phyloP scores from a whole-genome alignment of 768 basidiomycete genomes.

The Hortiboletus flavorubellus region DNA sequence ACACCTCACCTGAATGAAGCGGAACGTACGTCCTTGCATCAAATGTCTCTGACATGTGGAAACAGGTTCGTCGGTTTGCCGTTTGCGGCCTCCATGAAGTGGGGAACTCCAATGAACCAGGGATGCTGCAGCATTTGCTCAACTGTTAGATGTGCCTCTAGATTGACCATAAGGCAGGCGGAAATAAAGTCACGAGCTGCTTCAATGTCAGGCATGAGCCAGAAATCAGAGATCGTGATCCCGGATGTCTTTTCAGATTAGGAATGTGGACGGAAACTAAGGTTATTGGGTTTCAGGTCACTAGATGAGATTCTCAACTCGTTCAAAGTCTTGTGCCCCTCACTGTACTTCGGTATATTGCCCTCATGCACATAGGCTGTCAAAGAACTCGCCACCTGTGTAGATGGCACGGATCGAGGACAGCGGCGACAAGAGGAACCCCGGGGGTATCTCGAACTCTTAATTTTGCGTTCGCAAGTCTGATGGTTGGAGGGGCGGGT shows the following conservation, averaged over 20 bases:
- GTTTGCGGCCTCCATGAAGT: conserved; percentile 57
- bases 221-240: conserved; percentile 97
- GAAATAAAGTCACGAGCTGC: conserved; percentile 82
- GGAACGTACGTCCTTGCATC: conserved; percentile 77
- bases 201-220: conserved; percentile 84
- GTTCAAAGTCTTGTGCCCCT: conserved; percentile 25
- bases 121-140: conserved; percentile 67
- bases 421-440: too few relatives aligned
- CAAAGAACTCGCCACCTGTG: conserved; percentile 97
- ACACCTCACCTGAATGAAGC: background rate
- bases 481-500: too few relatives aligned
- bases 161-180: conserved; percentile 83
- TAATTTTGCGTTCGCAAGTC: too few relatives aligned
- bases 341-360: conserved; percentile 89
- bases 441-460: too few relatives aligned
- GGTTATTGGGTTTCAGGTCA: conserved; percentile 97
- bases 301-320: conserved; percentile 17
- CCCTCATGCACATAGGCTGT: conserved; percentile 95
- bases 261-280: conserved; percentile 74
- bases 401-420: conserved; percentile 43
- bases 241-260: conserved; percentile 81
- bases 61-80: conserved; percentile 75
- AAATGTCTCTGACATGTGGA: conserved; percentile 86
- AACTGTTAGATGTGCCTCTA: conserved; percentile 74
- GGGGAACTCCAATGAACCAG: conserved; percentile 60